Base-by-base conservation (phyloP, 139 green algal species). In the Coelastrella sp. region DNA sequence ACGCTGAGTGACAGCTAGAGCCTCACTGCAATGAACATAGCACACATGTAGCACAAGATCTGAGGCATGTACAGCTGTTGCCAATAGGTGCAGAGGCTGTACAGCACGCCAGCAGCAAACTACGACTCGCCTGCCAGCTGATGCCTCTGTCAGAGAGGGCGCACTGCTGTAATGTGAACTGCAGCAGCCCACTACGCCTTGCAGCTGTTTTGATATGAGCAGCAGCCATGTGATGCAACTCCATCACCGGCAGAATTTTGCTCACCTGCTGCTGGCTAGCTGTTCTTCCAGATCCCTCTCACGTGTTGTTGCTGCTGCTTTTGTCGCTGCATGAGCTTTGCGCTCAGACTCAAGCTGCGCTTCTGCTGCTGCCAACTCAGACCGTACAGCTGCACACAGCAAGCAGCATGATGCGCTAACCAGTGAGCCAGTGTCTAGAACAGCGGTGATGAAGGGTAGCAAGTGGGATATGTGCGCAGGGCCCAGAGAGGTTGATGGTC, bases 221-320 rank as follows among this genome's bases (percentile, higher is more conserved):
- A 77, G 17, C 71, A 54, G 5, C n/a, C n/a, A 32, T 8, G 71
- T 77, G 71, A 8, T 77, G 71, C 16, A 32, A 22, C 71, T 54
- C 8, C 16, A 77, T 8, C 71, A 32, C 71, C 13, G 19, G 8
- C 71, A 68, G n/a, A n/a, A n/a, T n/a, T 19, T 23, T 77, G 5
- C 83, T 4, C n/a, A 88, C 83, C 83, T 80, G 83, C 83, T 90
- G 85, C 95, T 93, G 0, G 80, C 86, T 57, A 97, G 77, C n/a
- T 90, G 85, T 22, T 87, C 90, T 75, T 97, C 93, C 81, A 95
- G 92, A 89, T 97, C 93, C 32, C 89, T 80, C 90, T 98, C 95
- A 0, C 96, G 82, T 3, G 73, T 65, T 14, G 92, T 92, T 56
- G 93, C 92, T 13, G 91, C 91, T 13, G 83, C 89, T 47, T 93